A percentile compares a stretch with the other conserved stretches of the same genome.
Evolutionary conservation across 495 filamentous ascomycete species (phyloP).

Genomic region (Parathielavia hyrcaniae): DNA sequence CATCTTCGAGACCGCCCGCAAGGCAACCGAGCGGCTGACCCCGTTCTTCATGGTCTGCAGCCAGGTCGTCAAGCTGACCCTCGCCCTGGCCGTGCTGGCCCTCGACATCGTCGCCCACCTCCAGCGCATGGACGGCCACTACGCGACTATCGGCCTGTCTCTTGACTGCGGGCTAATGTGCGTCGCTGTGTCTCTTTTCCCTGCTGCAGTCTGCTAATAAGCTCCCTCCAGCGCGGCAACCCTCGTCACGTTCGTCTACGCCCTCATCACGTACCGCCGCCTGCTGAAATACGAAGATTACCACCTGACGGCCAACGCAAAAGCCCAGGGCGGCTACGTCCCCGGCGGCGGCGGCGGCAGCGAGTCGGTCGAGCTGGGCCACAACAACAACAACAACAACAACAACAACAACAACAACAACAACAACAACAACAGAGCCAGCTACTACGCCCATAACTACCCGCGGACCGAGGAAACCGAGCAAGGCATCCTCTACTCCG

Average conservation of each 20-base stretch:
- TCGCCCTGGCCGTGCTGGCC: slow-evolving; percentile 39
- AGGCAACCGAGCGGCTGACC: slow-evolving; percentile 41
- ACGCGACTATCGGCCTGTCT: slow-evolving; percentile 38
- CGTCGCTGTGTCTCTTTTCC: slow-evolving; percentile 9
- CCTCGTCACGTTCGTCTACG: slow-evolving; percentile 35
- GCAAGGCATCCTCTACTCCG: slow-evolving; percentile 5
- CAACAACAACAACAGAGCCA: background rate
- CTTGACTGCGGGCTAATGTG: slow-evolving; percentile 41
- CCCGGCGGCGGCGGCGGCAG: background rate
- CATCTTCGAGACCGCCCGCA: slow-evolving; percentile 37
- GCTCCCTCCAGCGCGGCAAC: slow-evolving; percentile 29
- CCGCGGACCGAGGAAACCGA: background rate
- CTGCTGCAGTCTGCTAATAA: no score
- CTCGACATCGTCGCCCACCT: slow-evolving; percentile 42
- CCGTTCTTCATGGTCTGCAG: slow-evolving; percentile 42
- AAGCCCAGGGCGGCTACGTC: slow-evolving; percentile 7
- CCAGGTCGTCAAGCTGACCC: slow-evolving; percentile 40
- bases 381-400: slow-evolving; percentile 14
- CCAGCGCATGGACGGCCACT: slow-evolving; percentile 34
- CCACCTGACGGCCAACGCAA: slow-evolving; percentile 33
- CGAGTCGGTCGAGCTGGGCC: slow-evolving; percentile 21
- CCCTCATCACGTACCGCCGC: slow-evolving; percentile 37
- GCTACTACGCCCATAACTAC: background rate
- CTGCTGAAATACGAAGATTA: slow-evolving; percentile 42
- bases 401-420: background rate